Evolutionary conservation across 495 filamentous ascomycete species (phyloP), one percentile per base, ranked within the genome.

Genomic region (Xylona heveae): DNA sequence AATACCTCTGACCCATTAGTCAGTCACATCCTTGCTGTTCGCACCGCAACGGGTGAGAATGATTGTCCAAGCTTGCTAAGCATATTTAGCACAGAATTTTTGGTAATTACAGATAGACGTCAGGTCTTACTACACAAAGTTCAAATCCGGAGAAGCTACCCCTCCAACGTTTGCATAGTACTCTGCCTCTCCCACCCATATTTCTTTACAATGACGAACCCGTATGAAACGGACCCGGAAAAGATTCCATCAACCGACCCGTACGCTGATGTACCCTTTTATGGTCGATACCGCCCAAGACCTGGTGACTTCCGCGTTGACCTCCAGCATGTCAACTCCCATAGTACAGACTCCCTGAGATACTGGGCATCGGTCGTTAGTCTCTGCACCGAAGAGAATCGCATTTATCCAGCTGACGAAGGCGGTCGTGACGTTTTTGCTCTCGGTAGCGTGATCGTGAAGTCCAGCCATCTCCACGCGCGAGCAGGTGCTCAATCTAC

Each of bases 381-480:
- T 9, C 38, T 44, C 12, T 59, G 54, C 40, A 42, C 41, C 17
- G 41, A 46, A 31, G 31, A 38, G 1, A 42, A 26, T 28, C 28
- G 49, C 24, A 56, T 58, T 14, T 58, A 58, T 24, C 42, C 42
- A 8, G 46, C 36, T 34, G 41, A 45, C n/a, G 47, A 50, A 19
- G 53, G 46, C 12, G 54, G 49, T 5, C 49, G 54, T 10, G 55
- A 60, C 35, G 53, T 59, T 5, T 59, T 59, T 33, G 53, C 55
- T 14, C 40, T 58, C 24, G 57, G 58, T n/a, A 55, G 49, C 30
- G 44, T 57, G 9, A 57, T 62, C 27, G 43, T 62, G 27, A 62
- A 58, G 38, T 57, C 54, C 3, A 55, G 48, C 31, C 53, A 58
- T 39, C 50, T 58, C 24, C 43, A 54, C 19, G 19, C 23, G 20